phyloP scores from a whole-genome alignment of 345 rosid species.

The Boechera stricta region DNA sequence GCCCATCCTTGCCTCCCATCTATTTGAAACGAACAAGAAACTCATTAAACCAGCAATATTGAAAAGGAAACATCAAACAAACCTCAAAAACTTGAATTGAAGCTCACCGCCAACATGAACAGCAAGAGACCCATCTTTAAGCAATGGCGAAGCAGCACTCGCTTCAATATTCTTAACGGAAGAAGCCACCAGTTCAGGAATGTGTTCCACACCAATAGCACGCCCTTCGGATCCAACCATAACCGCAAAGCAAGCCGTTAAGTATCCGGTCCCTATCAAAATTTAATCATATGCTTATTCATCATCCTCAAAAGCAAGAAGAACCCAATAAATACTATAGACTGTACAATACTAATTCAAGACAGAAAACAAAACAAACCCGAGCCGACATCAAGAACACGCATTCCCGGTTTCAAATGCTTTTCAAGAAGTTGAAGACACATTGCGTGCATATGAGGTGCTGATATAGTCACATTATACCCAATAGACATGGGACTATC shows the following conservation, averaged over 20 bases:
- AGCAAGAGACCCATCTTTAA: constrained; percentile 76
- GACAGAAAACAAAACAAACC: constrained; percentile 52
- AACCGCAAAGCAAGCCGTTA: constrained; percentile 92
- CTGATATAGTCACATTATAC: constrained; percentile 93
- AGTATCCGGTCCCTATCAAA: constrained; percentile 52
- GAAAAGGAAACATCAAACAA: background rate
- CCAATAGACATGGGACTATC: constrained; percentile 94
- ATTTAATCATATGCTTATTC: background rate
- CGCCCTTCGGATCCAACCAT: constrained; percentile 94
- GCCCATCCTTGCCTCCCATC: constrained; percentile 99
- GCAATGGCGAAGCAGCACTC: constrained; percentile 71
- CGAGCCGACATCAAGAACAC: constrained; percentile 92
- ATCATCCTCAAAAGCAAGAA: constrained; percentile 1
- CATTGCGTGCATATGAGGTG: constrained; percentile 98
- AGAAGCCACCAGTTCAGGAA: constrained; percentile 73
- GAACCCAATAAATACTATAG: background rate
- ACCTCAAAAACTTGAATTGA: background rate
- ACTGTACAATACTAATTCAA: background rate
- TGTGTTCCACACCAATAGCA: constrained; percentile 88
- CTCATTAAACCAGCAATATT: background rate
- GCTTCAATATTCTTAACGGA: constrained; percentile 72
- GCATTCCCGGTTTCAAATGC: constrained; percentile 91
- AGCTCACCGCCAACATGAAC: constrained; percentile 81
- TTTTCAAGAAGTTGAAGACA: constrained; percentile 87
- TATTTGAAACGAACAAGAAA: constrained; percentile 34